Evolutionary conservation across 2,329 filamentous ascomycete genomes (phyloP), one percentile per base, ranked within the genome.

Genomic region (Colletotrichum simmondsii): DNA sequence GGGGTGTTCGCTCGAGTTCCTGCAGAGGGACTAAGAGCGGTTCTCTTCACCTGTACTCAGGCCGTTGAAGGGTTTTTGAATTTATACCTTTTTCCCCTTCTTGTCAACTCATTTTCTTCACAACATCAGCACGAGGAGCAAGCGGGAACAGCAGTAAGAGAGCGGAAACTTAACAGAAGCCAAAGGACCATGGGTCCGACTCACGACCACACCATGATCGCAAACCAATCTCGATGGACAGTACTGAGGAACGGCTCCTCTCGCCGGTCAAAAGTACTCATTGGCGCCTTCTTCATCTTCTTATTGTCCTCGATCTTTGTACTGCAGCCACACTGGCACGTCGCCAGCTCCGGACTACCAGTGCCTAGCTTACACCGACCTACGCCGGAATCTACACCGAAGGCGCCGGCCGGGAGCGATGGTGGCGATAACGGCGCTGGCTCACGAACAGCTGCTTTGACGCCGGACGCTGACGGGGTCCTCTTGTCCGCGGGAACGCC

Each of bases 401-500:
- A 37, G 10, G 24, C 53, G n/a, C 14, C 32, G n/a, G 5, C 53
- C 22, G 30, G n/a, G 1, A 37, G 28, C 46, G 16, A 8, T 16
- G 19, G 12, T 30, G 6, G 26, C 6, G 24, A 19, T 26, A 24
- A 32, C 14, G 24, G 24, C 4, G n/a, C 14, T 11, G 11, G 12
- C 14, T 5, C 42, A 58, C 59, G 8, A 22, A 68, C 26, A 12
- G 60, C 72, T 11, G 49, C 70, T 11, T 14, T 73, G 0, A 42
- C 57, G 8, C 37, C 72, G 16, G 74, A 75, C 4, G 57, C 57
- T 8, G 52, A 73, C 7, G 68, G 61, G 2, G 37, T 74, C 2
- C 61, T 75, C 11, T 37, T 75, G 24, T 72, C 72, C 7, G 66
- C 57, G 10, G 62, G 42, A 8, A 66, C 26, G 16, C 57, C 64